These are phyloP conservation scores for Tuber indicum DNA, from an alignment of 495 filamentous ascomycete species.

Conservation along the genomic window DNA sequence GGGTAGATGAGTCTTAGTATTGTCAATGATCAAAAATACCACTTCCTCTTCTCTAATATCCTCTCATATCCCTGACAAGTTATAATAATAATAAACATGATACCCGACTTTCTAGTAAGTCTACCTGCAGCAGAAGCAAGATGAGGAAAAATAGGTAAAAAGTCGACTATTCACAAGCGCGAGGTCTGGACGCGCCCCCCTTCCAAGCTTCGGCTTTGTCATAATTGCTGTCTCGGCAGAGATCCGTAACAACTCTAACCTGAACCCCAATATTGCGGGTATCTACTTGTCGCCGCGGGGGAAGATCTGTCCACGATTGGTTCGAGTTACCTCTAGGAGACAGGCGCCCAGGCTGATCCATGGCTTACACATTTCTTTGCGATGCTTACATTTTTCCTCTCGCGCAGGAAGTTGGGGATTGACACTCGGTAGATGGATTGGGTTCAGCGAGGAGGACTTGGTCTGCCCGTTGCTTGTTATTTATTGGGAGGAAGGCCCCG, in stretches of 20 bases:
- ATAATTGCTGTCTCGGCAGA: not conserved
- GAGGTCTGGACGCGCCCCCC: not conserved
- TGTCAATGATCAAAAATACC: too few relatives aligned
- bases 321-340: not conserved
- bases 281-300: not conserved
- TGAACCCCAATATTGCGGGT: not conserved
- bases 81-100: too few relatives aligned
- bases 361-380: not conserved
- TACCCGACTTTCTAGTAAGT: too few relatives aligned
- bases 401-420: not conserved
- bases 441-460: not conserved
- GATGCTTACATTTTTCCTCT: not conserved
- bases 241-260: not conserved
- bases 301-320: not conserved
- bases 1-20: too few relatives aligned
- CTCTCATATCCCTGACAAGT: too few relatives aligned
- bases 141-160: too few relatives aligned
- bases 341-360: not conserved
- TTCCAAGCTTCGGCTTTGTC: not conserved
- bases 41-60: too few relatives aligned
- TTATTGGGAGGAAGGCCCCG: not conserved
- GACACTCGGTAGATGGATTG: not conserved
- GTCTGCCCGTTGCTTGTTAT: not conserved
- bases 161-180: not conserved
- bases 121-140: too few relatives aligned